Percentiles rank a stretch among this genome's conserved stretches.
Evolutionary conservation across 257 asterid species (phyloP).

Genomic region (Echites panduratus): DNA sequence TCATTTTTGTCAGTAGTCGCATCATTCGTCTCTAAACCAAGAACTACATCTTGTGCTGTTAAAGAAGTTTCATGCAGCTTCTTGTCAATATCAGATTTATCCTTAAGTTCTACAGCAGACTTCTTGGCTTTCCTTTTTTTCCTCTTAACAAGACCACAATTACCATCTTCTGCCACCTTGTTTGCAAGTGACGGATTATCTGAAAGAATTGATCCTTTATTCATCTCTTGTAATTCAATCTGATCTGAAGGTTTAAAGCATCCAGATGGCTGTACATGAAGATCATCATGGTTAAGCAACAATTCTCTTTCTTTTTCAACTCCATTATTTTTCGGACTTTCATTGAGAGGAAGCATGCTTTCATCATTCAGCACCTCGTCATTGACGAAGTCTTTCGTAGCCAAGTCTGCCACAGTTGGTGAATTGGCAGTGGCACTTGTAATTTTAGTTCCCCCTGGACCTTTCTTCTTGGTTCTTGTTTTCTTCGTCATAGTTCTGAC

Average conservation of each 20-base stretch:
- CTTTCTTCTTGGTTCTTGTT: constrained; percentile 21
- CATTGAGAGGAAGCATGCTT: constrained; percentile 10
- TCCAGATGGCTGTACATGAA: not conserved
- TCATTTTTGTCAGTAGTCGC: constrained; percentile 1
- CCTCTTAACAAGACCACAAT: constrained; percentile 23
- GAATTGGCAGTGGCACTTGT: constrained; percentile 7
- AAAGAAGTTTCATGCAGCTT: constrained; percentile 10
- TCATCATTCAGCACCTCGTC: constrained; percentile 13
- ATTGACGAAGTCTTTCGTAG: not conserved
- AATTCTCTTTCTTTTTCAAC: constrained; percentile 11
- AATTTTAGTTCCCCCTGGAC: constrained; percentile 13
- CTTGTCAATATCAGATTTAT: constrained; percentile 23
- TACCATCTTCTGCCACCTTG: constrained; percentile 20
- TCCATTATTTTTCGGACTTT: constrained; percentile 1
- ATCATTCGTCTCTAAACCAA: constrained; percentile 7
- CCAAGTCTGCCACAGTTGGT: constrained; percentile 13
- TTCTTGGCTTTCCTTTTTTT: constrained; percentile 38
- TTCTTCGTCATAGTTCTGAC: constrained; percentile 17
- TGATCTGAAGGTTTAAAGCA: constrained; percentile 11
- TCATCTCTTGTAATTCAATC: constrained; percentile 13
- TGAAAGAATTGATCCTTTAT: constrained; percentile 23
- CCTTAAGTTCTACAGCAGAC: constrained; percentile 22
- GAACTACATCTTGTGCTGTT: not conserved
- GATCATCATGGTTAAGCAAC: constrained; percentile 13
- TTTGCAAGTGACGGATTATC: constrained; percentile 14